Evolutionary conservation across 163 green algal genomes (phyloP).

Genomic region (Chlamydomonas reinhardtii): DNA sequence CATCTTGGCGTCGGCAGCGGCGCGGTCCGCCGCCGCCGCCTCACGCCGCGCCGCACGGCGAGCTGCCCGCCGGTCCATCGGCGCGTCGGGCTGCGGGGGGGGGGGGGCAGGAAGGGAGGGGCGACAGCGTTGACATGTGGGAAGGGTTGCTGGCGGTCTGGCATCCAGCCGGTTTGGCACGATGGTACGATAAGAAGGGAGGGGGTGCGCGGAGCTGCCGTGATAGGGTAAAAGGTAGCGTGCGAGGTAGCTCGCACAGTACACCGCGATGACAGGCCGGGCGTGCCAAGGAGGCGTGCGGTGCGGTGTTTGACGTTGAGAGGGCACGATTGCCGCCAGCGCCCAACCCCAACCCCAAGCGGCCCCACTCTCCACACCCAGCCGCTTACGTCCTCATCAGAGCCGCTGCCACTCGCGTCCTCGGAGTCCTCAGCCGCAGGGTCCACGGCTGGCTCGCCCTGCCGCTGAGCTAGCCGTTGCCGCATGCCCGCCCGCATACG

Average conservation of each 20-base stretch:
- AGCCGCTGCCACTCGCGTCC: neutral
- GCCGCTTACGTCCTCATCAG: constrained; percentile 25
- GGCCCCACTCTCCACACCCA: neutral
- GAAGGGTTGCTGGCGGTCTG: no score
- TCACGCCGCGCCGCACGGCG: constrained; percentile 52
- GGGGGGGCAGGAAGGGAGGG: neutral
- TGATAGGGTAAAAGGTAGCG: no score
- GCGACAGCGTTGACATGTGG: no score
- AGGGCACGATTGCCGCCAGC: no score
- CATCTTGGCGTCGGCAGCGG: constrained; percentile 10
- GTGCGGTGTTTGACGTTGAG: no score
- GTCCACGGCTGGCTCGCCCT: neutral
- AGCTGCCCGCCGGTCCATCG: neutral
- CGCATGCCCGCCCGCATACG: constrained; percentile 40
- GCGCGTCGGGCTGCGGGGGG: neutral
- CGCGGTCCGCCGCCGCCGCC: constrained; percentile 49
- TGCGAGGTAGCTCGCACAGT: no score
- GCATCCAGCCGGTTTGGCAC: no score
- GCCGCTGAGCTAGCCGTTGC: constrained; percentile 17
- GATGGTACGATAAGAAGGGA: no score
- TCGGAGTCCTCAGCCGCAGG: neutral
- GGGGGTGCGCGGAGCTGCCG: no score
- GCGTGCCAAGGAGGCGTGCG: no score
- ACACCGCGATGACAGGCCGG: no score
- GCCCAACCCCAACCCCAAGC: no score